Percentiles rank a stretch among this genome's conserved stretches.
Evolutionary conservation across 768 basidiomycete genomes (phyloP).

Genomic region (Boletus huronensis): DNA sequence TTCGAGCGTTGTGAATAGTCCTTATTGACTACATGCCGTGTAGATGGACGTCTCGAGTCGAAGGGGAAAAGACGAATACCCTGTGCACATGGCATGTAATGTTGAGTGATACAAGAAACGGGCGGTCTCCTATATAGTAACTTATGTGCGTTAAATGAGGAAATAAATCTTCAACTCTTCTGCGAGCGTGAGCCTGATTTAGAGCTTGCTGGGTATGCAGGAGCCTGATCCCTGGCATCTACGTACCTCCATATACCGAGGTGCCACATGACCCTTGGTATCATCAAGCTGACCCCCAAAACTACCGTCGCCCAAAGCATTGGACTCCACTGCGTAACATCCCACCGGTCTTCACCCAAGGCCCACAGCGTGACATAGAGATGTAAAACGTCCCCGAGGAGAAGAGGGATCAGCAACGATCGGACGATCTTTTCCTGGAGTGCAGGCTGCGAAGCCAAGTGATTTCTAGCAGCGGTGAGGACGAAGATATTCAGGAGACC

Average conservation of each 20-base stretch:
- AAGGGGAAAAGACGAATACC: conserved; percentile 16
- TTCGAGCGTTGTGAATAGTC: conserved; percentile 68
- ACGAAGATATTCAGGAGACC: conserved; percentile 69
- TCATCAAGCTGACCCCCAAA: conserved; percentile 59
- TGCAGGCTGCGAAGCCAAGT: conserved; percentile 55
- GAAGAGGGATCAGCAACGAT: conserved; percentile 62
- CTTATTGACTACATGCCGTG: conserved; percentile 39
- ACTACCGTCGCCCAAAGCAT: conserved; percentile 68
- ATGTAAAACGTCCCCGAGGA: conserved; percentile 67
- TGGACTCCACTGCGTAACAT: conserved; percentile 57
- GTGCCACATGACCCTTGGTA: conserved; percentile 73
- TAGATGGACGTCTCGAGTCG: not conserved
- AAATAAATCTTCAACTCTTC: conserved; percentile 20
- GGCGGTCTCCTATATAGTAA: conserved; percentile 1
- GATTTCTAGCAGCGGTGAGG: conserved; percentile 55
- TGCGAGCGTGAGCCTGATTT: not conserved
- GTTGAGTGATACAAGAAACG: conserved; percentile 1
- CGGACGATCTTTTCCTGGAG: conserved; percentile 71
- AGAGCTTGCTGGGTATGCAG: not conserved
- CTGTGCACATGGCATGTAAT: not conserved
- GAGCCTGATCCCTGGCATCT: conserved; percentile 53
- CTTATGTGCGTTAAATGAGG: conserved; percentile 19
- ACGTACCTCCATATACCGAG: conserved; percentile 73
- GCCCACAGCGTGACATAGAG: conserved; percentile 70
- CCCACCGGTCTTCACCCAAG: conserved; percentile 66